Evolutionary conservation across 1,284 basidiomycete species (phyloP).

Genomic region (Moniliophthora roreri): DNA sequence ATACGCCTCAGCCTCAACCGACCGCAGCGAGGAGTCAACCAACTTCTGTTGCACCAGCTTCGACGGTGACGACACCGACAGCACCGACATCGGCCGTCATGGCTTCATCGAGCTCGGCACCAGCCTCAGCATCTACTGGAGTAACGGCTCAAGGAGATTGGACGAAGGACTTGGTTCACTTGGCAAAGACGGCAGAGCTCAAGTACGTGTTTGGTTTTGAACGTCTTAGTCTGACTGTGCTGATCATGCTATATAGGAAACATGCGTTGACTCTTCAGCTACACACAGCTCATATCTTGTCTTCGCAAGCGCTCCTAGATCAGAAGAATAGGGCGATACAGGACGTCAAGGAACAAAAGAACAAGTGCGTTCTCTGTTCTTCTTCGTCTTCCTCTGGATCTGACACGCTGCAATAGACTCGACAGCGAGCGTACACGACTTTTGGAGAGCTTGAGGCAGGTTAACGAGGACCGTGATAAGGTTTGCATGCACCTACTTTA

Average conservation of each 20-base stretch:
- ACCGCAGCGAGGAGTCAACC: neutral
- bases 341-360: constrained; percentile 78
- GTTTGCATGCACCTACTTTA: neutral
- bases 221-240: neutral
- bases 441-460: constrained; percentile 8
- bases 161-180: constrained; percentile 79
- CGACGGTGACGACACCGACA: neutral
- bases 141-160: constrained; percentile 76
- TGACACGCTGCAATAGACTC: constrained; percentile 33
- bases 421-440: constrained; percentile 13
- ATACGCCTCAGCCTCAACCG: neutral
- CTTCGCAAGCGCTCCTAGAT: constrained; percentile 73
- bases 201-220: constrained; percentile 45
- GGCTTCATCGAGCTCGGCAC: neutral
- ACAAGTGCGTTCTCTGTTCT: constrained; percentile 52
- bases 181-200: constrained; percentile 79
- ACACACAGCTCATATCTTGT: constrained; percentile 82
- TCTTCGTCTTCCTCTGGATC: neutral
- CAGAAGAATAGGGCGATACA: constrained; percentile 74
- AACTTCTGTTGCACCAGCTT: neutral
- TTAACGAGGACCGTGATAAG: constrained; percentile 15
- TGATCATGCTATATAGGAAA: constrained; percentile 48
- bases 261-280: constrained; percentile 77
- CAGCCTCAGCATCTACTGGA: neutral
- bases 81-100: neutral